Conservation (phyloP, 106 monocot genomes). For the Platanthera zijinensis region DNA sequence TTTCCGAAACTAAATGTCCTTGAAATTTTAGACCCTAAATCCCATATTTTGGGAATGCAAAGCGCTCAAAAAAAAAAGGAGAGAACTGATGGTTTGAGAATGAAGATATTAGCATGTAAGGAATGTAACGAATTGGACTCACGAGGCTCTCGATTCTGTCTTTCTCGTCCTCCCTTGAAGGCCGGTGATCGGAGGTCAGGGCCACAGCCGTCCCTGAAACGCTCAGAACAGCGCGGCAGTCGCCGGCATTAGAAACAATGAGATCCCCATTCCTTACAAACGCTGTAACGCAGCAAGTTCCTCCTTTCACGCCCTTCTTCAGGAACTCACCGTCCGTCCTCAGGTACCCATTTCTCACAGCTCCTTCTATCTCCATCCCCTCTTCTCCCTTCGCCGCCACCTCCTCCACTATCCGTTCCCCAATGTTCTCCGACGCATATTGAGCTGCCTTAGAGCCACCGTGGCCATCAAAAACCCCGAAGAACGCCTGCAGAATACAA, state of each 20-base stretch:
- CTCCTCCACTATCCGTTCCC: constrained; percentile 45
- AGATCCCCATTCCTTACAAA: constrained; percentile 59
- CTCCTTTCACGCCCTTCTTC: constrained; percentile 39
- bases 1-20: too few species aligned
- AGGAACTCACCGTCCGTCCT: constrained; percentile 66
- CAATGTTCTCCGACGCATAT: constrained; percentile 63
- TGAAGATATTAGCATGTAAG: too few species aligned
- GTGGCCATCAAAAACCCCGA: constrained; percentile 93
- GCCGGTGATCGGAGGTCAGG: constrained; percentile 79
- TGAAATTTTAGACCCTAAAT: too few species aligned
- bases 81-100: too few species aligned
- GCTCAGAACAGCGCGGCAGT: constrained; percentile 87
- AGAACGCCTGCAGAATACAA: constrained; percentile 53
- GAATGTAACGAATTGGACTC: constrained; percentile 18
- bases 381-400: constrained; percentile 12
- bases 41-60: too few species aligned
- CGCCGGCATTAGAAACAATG: constrained; percentile 81
- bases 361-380: constrained; percentile 25
- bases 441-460: constrained; percentile 71
- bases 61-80: too few species aligned
- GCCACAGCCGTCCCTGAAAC: constrained; percentile 54
- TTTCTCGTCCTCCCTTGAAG: constrained; percentile 67
- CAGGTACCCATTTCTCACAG: constrained; percentile 55
- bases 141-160: constrained; percentile 74
- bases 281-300: constrained; percentile 74